phyloP scores from a whole-genome alignment of 345 rosid species.

The Eucalyptus cladocalyx region DNA sequence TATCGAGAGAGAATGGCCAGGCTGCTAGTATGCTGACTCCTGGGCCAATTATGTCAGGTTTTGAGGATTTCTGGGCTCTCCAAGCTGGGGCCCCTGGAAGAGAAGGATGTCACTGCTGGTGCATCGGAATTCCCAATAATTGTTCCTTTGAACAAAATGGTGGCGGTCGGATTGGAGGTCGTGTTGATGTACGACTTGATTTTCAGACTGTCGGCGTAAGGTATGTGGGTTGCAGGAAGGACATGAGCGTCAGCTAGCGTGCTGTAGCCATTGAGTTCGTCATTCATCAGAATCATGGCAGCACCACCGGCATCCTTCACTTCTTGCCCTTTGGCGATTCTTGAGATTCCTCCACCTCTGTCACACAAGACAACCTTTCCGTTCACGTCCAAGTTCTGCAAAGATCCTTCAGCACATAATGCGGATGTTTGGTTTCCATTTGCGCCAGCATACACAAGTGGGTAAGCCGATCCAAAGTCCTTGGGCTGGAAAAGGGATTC shows the following conservation, averaged over 20 bases:
- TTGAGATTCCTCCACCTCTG: not conserved
- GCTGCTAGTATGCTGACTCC: slow-evolving; percentile 15
- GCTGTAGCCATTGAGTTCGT: not conserved
- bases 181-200: slow-evolving; percentile 1
- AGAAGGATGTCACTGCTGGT: slow-evolving; percentile 12
- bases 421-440: not conserved
- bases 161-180: not conserved
- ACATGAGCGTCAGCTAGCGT: slow-evolving; percentile 1
- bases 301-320: slow-evolving; percentile 1
- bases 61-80: slow-evolving; percentile 4
- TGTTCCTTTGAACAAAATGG: slow-evolving; percentile 5
- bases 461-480: not conserved
- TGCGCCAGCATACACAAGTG: slow-evolving; percentile 13
- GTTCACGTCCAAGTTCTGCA: not conserved
- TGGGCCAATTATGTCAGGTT: slow-evolving; percentile 14
- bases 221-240: not conserved
- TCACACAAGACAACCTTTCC: not conserved
- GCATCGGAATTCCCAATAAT: not conserved
- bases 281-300: slow-evolving; percentile 2
- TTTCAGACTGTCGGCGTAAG: not conserved
- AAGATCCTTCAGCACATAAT: not conserved
- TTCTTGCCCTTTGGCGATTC: slow-evolving; percentile 1
- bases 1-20: not conserved
- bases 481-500: slow-evolving; percentile 16
- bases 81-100: slow-evolving; percentile 4